phyloP scores from a whole-genome alignment of 2,329 filamentous ascomycete genomes.

The Diaporthe destruens region DNA sequence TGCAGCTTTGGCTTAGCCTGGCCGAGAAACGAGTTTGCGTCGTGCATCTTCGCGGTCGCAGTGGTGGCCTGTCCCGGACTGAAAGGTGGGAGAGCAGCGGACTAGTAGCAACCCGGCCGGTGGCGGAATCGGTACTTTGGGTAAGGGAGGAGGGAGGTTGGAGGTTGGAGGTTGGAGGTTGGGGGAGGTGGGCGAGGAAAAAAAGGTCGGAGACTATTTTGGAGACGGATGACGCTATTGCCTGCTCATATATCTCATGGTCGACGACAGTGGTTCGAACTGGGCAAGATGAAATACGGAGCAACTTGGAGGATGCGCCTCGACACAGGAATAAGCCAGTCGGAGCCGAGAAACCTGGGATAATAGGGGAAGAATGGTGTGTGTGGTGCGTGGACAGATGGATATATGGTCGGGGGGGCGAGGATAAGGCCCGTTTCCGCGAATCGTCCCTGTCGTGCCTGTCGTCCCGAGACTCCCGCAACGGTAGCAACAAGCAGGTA shows the following conservation, averaged over 20 bases:
- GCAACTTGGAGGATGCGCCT: neutral
- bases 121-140: neutral
- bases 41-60: constrained; percentile 45
- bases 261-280: neutral
- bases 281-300: constrained; percentile 4
- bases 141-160: neutral
- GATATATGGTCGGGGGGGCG: constrained; percentile 6
- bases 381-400: neutral
- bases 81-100: constrained; percentile 12
- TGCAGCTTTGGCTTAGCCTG: constrained; percentile 49
- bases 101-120: constrained; percentile 24
- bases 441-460: neutral
- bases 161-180: neutral
- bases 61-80: constrained; percentile 19
- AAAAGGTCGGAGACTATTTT: neutral
- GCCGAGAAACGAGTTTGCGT: constrained; percentile 44
- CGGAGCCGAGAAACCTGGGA: neutral
- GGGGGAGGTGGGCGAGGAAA: neutral
- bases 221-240: constrained; percentile 39
- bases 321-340: neutral
- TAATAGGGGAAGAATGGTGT: too few relatives aligned
- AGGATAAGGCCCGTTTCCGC: constrained; percentile 20
- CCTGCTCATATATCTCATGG: constrained; percentile 40
- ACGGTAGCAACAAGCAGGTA: constrained; percentile 16
- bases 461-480: constrained; percentile 33